Evolutionary conservation across 805 yeast genomes (phyloP).

Genomic region (Sugiyamaella mastotermitis): DNA sequence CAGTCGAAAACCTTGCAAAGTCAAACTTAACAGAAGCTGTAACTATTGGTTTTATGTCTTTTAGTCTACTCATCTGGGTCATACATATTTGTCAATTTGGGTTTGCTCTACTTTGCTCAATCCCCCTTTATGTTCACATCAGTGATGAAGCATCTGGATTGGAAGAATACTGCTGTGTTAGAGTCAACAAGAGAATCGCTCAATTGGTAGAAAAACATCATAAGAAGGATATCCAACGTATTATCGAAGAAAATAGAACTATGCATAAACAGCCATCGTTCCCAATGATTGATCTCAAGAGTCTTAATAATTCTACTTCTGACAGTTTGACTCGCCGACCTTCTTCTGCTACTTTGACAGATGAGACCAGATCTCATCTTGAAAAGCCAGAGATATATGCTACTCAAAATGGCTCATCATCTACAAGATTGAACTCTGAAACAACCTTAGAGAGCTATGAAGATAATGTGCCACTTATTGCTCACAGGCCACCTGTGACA

Average conservation of each 20-base stretch:
- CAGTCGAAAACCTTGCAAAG: constrained; percentile 51
- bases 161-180: constrained; percentile 55
- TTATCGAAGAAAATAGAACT: constrained; percentile 23
- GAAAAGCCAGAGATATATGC: too few relatives aligned
- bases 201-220: constrained; percentile 40
- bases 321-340: too few relatives aligned
- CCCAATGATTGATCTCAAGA: constrained; percentile 18
- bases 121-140: constrained; percentile 46
- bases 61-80: constrained; percentile 70
- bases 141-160: constrained; percentile 37
- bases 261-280: constrained; percentile 24
- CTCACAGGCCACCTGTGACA: too few relatives aligned
- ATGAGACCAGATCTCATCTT: too few relatives aligned
- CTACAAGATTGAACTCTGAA: too few relatives aligned
- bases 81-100: constrained; percentile 53
- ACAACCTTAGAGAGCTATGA: too few relatives aligned
- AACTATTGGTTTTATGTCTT: constrained; percentile 67
- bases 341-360: too few relatives aligned
- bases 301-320: not conserved
- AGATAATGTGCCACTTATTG: too few relatives aligned
- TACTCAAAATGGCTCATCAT: too few relatives aligned
- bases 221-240: constrained; percentile 25
- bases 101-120: constrained; percentile 46
- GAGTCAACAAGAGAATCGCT: constrained; percentile 54
- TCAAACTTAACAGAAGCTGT: constrained; percentile 60